Conservation (phyloP, 2,329 filamentous ascomycete genomes). For the Cercospora berteroae region DNA sequence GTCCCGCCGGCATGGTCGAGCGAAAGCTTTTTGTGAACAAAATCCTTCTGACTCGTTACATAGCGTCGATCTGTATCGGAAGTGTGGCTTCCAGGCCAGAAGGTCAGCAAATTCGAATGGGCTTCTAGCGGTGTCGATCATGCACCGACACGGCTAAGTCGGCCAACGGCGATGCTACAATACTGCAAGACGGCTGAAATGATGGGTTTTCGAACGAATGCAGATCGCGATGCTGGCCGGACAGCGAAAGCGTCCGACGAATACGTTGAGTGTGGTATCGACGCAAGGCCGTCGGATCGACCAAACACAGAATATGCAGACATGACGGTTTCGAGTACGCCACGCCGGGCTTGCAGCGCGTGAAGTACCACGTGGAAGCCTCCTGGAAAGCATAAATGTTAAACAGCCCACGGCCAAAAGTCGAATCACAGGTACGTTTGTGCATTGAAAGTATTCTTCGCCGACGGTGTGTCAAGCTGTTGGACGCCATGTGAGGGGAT, state of each 20-base stretch:
- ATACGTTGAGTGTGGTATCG: conserved; percentile 11
- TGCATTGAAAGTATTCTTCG: neutral
- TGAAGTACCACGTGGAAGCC: conserved; percentile 18
- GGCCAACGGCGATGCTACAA: conserved; percentile 17
- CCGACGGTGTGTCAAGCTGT: neutral
- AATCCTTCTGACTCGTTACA: conserved; percentile 6
- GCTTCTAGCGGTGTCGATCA: conserved; percentile 25
- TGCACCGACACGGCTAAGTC: conserved; percentile 19
- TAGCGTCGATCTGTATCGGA: conserved; percentile 16
- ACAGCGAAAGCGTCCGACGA: neutral
- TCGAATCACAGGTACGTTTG: neutral
- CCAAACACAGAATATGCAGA: conserved; percentile 15
- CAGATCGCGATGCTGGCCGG: conserved; percentile 4
- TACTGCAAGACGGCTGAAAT: neutral
- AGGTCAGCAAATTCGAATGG: conserved; percentile 22
- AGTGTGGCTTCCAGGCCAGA: conserved; percentile 16
- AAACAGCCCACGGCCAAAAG: conserved; percentile 4
- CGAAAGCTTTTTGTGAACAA: neutral
- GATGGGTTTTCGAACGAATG: neutral
- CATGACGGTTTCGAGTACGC: conserved; percentile 17
- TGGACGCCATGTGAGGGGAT: neutral
- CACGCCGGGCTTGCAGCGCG: conserved; percentile 3
- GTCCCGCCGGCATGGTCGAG: neutral
- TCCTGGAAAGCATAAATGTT: conserved; percentile 2
- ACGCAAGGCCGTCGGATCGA: conserved; percentile 12